These are phyloP conservation scores for Amanita polypyramis DNA, from an alignment of 768 basidiomycete species.

Conservation along the genomic window DNA sequence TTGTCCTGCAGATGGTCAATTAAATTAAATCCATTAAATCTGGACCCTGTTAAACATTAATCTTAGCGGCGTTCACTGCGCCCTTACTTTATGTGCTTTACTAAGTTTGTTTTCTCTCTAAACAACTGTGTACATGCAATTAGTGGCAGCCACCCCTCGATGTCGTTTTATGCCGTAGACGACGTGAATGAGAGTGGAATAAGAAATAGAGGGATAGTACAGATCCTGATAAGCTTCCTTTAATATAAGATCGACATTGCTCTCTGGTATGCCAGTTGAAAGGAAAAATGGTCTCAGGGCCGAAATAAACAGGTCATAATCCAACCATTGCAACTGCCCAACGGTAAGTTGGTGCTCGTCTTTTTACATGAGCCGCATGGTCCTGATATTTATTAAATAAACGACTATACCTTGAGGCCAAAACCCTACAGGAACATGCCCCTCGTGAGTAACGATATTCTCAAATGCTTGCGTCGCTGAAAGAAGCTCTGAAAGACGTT, in stretches of 20 bases:
- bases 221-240: constrained; percentile 55
- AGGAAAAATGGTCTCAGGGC: constrained; percentile 53
- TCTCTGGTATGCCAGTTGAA: constrained; percentile 38
- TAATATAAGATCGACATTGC: constrained; percentile 45
- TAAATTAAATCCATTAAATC: not conserved
- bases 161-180: constrained; percentile 37
- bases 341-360: constrained; percentile 51
- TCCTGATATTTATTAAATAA: constrained; percentile 7
- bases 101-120: not conserved
- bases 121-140: not conserved
- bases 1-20: not conserved
- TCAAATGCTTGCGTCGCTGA: constrained; percentile 42
- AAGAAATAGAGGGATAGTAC: constrained; percentile 44
- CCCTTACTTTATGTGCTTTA: too few species aligned
- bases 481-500: constrained; percentile 41
- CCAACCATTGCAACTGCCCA: constrained; percentile 68
- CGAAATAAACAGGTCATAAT: constrained; percentile 54
- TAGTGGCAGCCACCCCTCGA: constrained; percentile 8
- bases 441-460: constrained; percentile 41
- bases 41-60: too few species aligned
- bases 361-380: constrained; percentile 15
- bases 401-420: constrained; percentile 44
- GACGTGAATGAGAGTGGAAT: constrained; percentile 46
- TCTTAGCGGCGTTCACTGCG: too few species aligned
- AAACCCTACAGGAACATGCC: constrained; percentile 58